Evolutionary conservation across 768 basidiomycete species (phyloP).

Genomic region (Kwoniella dejecticola): DNA sequence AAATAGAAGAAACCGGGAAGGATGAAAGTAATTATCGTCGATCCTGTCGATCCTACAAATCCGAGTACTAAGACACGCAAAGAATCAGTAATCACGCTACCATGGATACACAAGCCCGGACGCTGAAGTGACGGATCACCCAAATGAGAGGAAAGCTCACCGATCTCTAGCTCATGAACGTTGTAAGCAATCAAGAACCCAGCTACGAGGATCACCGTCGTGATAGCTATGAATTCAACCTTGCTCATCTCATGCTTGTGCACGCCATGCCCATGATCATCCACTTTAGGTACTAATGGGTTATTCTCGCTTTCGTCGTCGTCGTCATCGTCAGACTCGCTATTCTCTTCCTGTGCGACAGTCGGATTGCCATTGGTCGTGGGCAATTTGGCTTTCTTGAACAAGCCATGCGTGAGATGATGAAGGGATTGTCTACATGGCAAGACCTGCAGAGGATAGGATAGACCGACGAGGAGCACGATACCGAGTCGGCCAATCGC

Average conservation of each 20-base stretch:
- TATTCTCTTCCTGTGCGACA: slow-evolving; percentile 17
- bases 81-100: too few relatives aligned
- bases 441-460: slow-evolving; percentile 91
- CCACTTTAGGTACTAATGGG: slow-evolving; percentile 33
- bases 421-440: slow-evolving; percentile 90
- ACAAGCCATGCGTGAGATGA: slow-evolving; percentile 55
- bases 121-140: background rate
- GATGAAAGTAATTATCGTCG: slow-evolving; percentile 95
- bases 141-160: slow-evolving; percentile 41
- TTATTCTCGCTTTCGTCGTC: slow-evolving; percentile 48
- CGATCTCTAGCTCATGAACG: slow-evolving; percentile 54
- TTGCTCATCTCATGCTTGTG: slow-evolving; percentile 36
- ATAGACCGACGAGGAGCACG: slow-evolving; percentile 82
- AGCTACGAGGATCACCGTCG: slow-evolving; percentile 36
- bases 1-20: slow-evolving; percentile 91
- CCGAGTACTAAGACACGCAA: slow-evolving; percentile 68
- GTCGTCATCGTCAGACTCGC: slow-evolving; percentile 50
- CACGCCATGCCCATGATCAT: slow-evolving; percentile 17
- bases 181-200: slow-evolving; percentile 48
- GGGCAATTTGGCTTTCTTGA: slow-evolving; percentile 3
- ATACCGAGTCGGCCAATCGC: slow-evolving; percentile 92
- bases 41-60: slow-evolving; percentile 95
- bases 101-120: background rate
- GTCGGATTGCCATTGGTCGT: background rate
- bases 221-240: slow-evolving; percentile 42